Conservation (phyloP, 2,329 filamentous ascomycete genomes). For the Monilinia laxa region DNA sequence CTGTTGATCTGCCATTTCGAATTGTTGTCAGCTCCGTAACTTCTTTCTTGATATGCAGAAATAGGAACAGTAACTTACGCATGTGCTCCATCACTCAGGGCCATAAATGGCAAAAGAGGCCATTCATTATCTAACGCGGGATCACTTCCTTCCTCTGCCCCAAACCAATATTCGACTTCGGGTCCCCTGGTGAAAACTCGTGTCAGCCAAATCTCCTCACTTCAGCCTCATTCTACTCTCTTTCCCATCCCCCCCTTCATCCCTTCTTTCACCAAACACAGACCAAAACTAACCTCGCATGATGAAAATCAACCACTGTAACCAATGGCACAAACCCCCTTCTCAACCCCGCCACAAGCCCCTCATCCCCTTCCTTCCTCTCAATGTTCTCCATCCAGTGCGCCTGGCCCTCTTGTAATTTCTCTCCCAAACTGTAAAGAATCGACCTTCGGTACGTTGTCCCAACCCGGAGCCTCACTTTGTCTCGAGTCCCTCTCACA, state of each 20-base stretch:
- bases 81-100: conserved; percentile 91
- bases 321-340: conserved; percentile 64
- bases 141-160: conserved; percentile 69
- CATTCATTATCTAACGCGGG: conserved; percentile 84
- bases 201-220: conserved; percentile 10
- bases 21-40: conserved; percentile 18
- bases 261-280: neutral
- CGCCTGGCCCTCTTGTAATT: neutral
- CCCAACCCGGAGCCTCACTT: conserved; percentile 16
- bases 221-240: conserved; percentile 24
- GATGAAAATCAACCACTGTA: conserved; percentile 80
- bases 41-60: neutral
- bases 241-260: neutral
- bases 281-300: conserved; percentile 55
- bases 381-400: conserved; percentile 21
- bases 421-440: conserved; percentile 2
- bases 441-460: conserved; percentile 12
- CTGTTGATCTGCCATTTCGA: conserved; percentile 61
- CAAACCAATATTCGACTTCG: conserved; percentile 92
- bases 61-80: conserved; percentile 55
- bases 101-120: conserved; percentile 93
- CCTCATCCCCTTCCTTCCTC: conserved; percentile 29
- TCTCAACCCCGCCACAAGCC: conserved; percentile 29
- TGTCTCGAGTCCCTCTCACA: conserved; percentile 20
- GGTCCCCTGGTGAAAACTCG: conserved; percentile 58